Base-by-base conservation (phyloP, 2,329 filamentous ascomycete genomes). In the Mycocentrospora acerina region DNA sequence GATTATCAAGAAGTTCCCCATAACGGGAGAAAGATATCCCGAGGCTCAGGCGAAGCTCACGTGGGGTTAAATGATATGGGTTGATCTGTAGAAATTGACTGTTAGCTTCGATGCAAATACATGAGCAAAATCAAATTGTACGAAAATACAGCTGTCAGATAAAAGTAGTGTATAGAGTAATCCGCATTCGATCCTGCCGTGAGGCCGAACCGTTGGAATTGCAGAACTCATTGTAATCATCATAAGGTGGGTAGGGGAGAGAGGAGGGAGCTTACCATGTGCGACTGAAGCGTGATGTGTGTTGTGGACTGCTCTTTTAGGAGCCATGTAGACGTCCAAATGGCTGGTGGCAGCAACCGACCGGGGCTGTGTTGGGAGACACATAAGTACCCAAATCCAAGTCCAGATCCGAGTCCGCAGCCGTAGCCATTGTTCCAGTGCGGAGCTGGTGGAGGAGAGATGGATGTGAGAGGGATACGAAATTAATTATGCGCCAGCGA, bases 171-270 rank as follows among this genome's bases (percentile, higher is more conserved):
- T 61, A 67, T 59, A 58, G 59, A 62, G 60, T 66, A 65, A 57
- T 74, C 72, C 59, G 62, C 72, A 71, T 67, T 47, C 62, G 64
- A 62, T 44, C 63, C 54, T 56, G 32, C 52, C 19, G 44, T 46
- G 39, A 54, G 55, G 58, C 54, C 40, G 51, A 46, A 62, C 62
- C 68, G 60, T 75, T 62, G 59, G 72, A 59, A 73, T 75, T 75
- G 72, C 72, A 75, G 72, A 75, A 75, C 63, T 66, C 68, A 70
- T 62, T 65, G 49, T 43, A 64, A 60, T 72, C 72, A 73, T 74
- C 70, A 71, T 53, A 42, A 35, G 25, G 36, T 29, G 11, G 16
- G 29, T 17, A 18, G 15, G 14, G 6, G 10, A 15, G 26, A 8
- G 13, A 16, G 8, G 17, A 10, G 15, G 7, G 9, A 15, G 42